These are phyloP conservation scores for Stephania yunnanensis DNA, from an alignment of 164 flowering plant species.

Conservation along the genomic window DNA sequence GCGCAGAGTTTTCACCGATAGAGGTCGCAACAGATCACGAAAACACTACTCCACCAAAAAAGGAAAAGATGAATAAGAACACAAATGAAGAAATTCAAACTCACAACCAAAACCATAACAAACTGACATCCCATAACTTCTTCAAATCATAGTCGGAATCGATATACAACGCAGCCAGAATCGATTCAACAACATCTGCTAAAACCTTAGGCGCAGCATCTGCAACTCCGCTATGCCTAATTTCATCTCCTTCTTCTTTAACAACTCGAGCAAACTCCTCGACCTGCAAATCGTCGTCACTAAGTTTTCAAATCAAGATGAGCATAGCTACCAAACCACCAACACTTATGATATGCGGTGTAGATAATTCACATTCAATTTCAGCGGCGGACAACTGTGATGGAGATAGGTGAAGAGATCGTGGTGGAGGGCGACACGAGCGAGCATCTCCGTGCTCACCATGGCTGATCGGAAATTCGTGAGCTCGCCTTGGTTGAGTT, in stretches of 20 bases:
- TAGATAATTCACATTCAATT: constrained; percentile 35
- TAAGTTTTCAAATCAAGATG: not conserved
- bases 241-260: constrained; percentile 33
- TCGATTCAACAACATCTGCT: constrained; percentile 79
- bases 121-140: constrained; percentile 53
- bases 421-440: constrained; percentile 47
- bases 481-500: constrained; percentile 13
- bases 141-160: constrained; percentile 52
- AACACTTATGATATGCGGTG: not conserved
- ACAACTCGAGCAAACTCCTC: constrained; percentile 50
- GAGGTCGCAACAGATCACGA: constrained; percentile 46
- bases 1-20: constrained; percentile 47
- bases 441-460: constrained; percentile 60
- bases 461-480: constrained; percentile 48
- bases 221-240: constrained; percentile 41
- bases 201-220: constrained; percentile 87
- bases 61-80: not conserved
- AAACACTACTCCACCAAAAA: constrained; percentile 28
- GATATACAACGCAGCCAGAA: constrained; percentile 72
- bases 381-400: constrained; percentile 47
- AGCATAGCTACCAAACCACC: not conserved
- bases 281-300: constrained; percentile 31
- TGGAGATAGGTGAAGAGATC: constrained; percentile 37
- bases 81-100: not conserved
- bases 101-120: no score